These are phyloP conservation scores for Actinidia polygama DNA, from an alignment of 179 eudicot genomes.

Conservation along the genomic window DNA sequence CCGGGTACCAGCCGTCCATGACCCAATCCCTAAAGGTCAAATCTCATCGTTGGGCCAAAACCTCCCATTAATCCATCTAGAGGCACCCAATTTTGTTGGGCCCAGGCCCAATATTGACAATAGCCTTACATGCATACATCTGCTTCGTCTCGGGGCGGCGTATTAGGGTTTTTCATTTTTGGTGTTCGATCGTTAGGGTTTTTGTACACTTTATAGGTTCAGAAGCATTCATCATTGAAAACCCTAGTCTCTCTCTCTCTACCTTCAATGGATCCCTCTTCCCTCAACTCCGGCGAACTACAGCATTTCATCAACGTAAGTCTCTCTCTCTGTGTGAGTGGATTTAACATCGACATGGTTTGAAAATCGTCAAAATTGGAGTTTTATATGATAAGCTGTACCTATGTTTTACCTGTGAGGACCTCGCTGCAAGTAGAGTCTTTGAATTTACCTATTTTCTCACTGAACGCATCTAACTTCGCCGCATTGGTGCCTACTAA, in stretches of 20 bases:
- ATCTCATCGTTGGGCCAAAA: too few species aligned
- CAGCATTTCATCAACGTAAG: conserved; percentile 22
- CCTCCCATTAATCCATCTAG: too few species aligned
- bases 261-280: conserved; percentile 29
- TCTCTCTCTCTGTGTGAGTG: neutral
- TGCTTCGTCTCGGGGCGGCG: neutral
- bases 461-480: neutral
- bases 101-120: neutral
- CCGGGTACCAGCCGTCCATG: too few species aligned
- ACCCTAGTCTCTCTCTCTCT: neutral
- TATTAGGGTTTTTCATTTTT: too few species aligned
- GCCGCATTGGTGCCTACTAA: too few species aligned
- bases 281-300: conserved; percentile 22
- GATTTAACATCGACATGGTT: neutral
- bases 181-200: conserved; percentile 21
- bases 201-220: neutral
- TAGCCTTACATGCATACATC: neutral
- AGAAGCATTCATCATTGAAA: neutral
- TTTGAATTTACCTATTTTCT: neutral
- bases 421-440: neutral
- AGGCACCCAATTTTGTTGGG: too few species aligned
- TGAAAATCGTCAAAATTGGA: neutral
- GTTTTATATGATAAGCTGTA: too few species aligned
- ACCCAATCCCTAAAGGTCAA: too few species aligned
- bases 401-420: neutral